Evolutionary conservation across 495 filamentous ascomycete species (phyloP).

Genomic region (Xylaria bambusicola): DNA sequence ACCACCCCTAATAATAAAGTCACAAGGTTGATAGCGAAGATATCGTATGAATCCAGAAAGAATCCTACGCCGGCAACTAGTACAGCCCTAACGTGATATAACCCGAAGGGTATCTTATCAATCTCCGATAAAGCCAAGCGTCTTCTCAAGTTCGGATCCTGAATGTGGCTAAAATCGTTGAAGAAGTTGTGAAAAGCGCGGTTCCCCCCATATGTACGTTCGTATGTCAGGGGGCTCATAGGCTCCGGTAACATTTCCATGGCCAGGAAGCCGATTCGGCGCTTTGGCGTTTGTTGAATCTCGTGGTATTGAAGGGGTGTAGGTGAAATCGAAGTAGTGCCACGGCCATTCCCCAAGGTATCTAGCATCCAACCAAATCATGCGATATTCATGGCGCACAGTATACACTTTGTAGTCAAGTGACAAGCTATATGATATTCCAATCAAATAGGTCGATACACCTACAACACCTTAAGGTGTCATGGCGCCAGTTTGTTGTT

Average conservation of each 20-base stretch:
- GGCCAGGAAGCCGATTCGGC: background rate
- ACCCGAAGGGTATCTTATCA: slow-evolving; percentile 75
- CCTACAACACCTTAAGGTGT: background rate
- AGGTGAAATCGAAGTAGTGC: background rate
- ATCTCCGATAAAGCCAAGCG: slow-evolving; percentile 72
- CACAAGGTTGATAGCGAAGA: slow-evolving; percentile 77
- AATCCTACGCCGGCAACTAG: slow-evolving; percentile 75
- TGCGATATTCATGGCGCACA: slow-evolving; percentile 9
- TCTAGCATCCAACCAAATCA: background rate
- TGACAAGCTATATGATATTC: background rate
- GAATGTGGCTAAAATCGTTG: slow-evolving; percentile 60
- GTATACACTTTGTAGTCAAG: background rate
- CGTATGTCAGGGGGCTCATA: slow-evolving; percentile 35
- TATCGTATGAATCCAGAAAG: slow-evolving; percentile 77
- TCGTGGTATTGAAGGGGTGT: background rate
- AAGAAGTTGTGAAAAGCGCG: slow-evolving; percentile 63
- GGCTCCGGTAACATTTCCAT: slow-evolving; percentile 31
- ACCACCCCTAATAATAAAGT: slow-evolving; percentile 72
- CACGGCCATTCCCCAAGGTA: slow-evolving; percentile 5
- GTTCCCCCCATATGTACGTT: slow-evolving; percentile 51
- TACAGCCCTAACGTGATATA: slow-evolving; percentile 71
- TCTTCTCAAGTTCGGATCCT: slow-evolving; percentile 69
- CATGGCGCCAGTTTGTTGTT: background rate
- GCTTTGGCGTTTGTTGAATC: background rate
- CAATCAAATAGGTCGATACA: background rate